These are phyloP conservation scores for Flaveria trinervia DNA, from an alignment of 129 eudicot genomes.

Conservation along the genomic window DNA sequence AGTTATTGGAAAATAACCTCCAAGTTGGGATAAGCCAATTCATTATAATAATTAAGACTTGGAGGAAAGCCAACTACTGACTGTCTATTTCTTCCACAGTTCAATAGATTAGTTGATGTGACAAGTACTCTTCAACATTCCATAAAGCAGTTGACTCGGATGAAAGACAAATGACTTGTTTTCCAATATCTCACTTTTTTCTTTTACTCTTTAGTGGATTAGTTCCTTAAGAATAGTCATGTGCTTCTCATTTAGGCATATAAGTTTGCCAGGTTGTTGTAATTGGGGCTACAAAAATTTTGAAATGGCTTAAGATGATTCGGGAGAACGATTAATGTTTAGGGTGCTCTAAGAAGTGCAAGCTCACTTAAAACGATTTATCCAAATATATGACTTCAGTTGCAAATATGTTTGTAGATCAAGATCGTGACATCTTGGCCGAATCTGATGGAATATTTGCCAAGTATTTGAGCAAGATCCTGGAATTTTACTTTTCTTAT, in stretches of 20 bases:
- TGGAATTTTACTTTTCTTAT: conserved; percentile 73
- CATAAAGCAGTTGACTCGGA: background rate
- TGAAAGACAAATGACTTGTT: background rate
- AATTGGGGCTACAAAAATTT: too few species aligned
- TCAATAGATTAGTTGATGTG: too few species aligned
- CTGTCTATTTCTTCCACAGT: background rate
- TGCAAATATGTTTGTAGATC: conserved; percentile 46
- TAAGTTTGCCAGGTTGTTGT: too few species aligned
- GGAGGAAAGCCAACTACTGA: background rate
- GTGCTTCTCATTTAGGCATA: too few species aligned
- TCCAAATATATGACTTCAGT: too few species aligned
- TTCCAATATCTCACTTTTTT: background rate
- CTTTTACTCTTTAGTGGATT: conserved; percentile 6
- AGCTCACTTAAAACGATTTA: too few species aligned
- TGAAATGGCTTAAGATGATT: too few species aligned
- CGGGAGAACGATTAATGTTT: too few species aligned
- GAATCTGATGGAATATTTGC: conserved; percentile 64
- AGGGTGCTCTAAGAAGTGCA: too few species aligned
- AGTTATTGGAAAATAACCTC: conserved; percentile 7
- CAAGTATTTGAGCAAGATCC: conserved; percentile 83
- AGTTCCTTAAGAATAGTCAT: background rate
- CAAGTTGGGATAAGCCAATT: conserved; percentile 8
- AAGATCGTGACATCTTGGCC: conserved; percentile 64
- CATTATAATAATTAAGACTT: background rate
- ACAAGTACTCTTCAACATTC: too few species aligned